phyloP scores from a whole-genome alignment of 805 yeast genomes.

The Ogataea polymorpha region DNA sequence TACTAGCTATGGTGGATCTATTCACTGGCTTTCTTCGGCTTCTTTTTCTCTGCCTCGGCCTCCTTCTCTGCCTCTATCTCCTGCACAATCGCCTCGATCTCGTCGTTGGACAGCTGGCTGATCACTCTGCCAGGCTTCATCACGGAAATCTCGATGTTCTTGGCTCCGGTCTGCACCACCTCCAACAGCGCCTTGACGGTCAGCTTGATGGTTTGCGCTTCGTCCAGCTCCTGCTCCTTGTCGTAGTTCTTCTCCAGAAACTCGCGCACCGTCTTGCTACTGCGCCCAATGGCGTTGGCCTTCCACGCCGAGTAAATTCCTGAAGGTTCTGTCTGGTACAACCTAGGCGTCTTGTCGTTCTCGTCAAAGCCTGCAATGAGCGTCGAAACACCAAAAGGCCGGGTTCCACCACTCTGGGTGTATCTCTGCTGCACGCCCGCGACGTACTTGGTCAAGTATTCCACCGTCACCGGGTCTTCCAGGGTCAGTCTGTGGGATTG shows the following conservation, averaged over 20 bases:
- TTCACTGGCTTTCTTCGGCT: slow-evolving; percentile 34
- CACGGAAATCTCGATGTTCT: slow-evolving; percentile 89
- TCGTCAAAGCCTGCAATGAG: slow-evolving; percentile 94
- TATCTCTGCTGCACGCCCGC: slow-evolving; percentile 98
- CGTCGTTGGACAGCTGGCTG: slow-evolving; percentile 61
- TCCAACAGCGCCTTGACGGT: slow-evolving; percentile 86
- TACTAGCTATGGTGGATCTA: slow-evolving; percentile 1
- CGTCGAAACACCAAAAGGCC: slow-evolving; percentile 97
- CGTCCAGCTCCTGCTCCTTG: slow-evolving; percentile 53
- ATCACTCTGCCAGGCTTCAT: slow-evolving; percentile 68
- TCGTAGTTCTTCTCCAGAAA: slow-evolving; percentile 85
- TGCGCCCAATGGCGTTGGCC: slow-evolving; percentile 95
- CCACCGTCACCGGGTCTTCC: slow-evolving; percentile 90
- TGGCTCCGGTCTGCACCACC: slow-evolving; percentile 97
- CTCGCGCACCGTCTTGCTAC: slow-evolving; percentile 92
- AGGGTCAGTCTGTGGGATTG: slow-evolving; percentile 91
- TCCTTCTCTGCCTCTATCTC: slow-evolving; percentile 86
- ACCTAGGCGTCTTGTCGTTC: slow-evolving; percentile 72
- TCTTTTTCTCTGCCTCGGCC: slow-evolving; percentile 76
- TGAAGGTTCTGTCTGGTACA: slow-evolving; percentile 95
- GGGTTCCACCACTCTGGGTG: slow-evolving; percentile 97
- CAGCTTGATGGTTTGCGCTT: slow-evolving; percentile 70
- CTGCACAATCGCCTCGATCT: slow-evolving; percentile 70
- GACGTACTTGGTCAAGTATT: slow-evolving; percentile 86
- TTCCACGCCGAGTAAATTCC: slow-evolving; percentile 98